These are phyloP conservation scores for Phytopythium oedochilum DNA, from an alignment of 352 stramenopile species.

Conservation along the genomic window DNA sequence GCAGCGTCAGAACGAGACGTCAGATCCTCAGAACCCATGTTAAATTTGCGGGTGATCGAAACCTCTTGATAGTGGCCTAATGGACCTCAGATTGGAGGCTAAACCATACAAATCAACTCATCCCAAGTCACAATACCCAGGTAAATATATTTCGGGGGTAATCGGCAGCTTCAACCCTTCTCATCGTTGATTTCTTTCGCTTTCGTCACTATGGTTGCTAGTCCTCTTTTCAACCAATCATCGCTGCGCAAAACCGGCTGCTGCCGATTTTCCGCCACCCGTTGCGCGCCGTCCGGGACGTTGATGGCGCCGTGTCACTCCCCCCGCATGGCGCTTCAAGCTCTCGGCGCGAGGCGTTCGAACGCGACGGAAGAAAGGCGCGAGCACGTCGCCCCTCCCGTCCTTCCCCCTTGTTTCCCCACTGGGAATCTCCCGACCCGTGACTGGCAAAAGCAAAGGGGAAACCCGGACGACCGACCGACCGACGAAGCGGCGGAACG, in stretches of 20 bases:
- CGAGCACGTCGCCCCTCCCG: too few relatives aligned
- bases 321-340: conserved; percentile 13
- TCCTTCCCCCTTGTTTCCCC: too few relatives aligned
- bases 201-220: neutral
- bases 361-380: too few relatives aligned
- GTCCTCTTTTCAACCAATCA: neutral
- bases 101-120: neutral
- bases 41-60: neutral
- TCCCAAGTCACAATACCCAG: neutral
- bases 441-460: neutral
- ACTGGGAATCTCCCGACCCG: too few relatives aligned
- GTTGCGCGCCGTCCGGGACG: neutral
- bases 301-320: conserved; percentile 13
- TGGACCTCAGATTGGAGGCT: too few relatives aligned
- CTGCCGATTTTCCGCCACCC: neutral
- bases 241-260: neutral
- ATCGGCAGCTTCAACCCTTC: neutral
- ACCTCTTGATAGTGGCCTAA: neutral
- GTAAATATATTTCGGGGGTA: neutral
- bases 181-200: conserved; percentile 1
- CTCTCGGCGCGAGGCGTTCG: too few relatives aligned
- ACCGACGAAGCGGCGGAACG: neutral
- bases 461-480: neutral
- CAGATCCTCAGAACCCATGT: neutral
- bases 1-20: neutral